Evolutionary conservation across 208 protist genomes (phyloP), one percentile per base, ranked within the genome.

Genomic region (Leishmania martiniquensis): DNA sequence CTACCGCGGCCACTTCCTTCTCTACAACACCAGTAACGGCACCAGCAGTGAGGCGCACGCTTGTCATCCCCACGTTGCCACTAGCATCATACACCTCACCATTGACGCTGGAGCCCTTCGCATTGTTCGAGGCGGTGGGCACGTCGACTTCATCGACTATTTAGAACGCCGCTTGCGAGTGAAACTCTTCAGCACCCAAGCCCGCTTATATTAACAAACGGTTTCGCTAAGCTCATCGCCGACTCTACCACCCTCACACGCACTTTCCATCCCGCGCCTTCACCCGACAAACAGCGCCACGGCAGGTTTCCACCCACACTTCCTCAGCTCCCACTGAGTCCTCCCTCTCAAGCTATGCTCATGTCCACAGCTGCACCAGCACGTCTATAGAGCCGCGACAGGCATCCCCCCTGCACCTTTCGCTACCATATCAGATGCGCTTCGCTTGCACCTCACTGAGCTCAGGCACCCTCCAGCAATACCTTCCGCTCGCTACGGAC

Each of bases 71-170:
- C 65, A 32, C 5, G 59, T 74, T 12, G 44, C 42, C 12, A 52
- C 55, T 20, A 67, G 62, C 2, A 69, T 91, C 10, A 15, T 96
- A 0, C 84, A 92, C 65, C 81, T 96, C 52, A 85, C 86, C 29
- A 89, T 96, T 63, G 86, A 93, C 82, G 91, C 84, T 65, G 92
- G 90, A 9, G 55, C 75, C 1, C 86, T 96, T 13, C 78, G 80
- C 12, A 85, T 94, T 20, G 69, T 85, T 59, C 65, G 85, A 29
- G 92, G 92, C 42, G 90, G 92, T 1, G 92, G 92, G 1, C 88
- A 94, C 67, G 85, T 92, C 29, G 87, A 94, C 72, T 80, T 94
- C 51, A 77, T 96, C 62, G 88, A 96, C 72, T 96, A 87, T 76
- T 75, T 96, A 44, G 89, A 93, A 52, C 70, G 86, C n/a, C 78